A percentile compares a stretch with the other conserved stretches of the same genome.
Conservation (phyloP, 2,329 filamentous ascomycete genomes). For the Botrytis byssoidea region DNA sequence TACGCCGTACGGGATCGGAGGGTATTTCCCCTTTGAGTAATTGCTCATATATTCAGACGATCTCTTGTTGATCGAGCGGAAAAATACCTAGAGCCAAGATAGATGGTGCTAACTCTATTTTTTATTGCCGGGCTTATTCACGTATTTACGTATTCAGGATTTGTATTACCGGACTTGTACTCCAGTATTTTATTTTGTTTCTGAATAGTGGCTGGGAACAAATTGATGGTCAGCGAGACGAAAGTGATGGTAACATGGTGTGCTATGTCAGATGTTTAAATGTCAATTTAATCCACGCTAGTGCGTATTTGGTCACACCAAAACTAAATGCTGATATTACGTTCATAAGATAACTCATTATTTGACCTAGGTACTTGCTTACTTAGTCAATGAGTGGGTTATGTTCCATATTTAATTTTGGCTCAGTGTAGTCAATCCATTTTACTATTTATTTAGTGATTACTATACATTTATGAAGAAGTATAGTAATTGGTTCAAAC, state of each 20-base stretch:
- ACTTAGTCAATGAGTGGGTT: background rate
- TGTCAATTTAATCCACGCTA: background rate
- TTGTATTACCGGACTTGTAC: conserved; percentile 6
- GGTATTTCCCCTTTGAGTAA: background rate
- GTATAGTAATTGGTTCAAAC: background rate
- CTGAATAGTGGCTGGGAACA: background rate
- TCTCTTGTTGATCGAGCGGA: background rate
- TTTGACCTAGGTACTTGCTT: background rate
- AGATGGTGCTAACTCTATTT: background rate
- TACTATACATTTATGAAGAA: background rate
- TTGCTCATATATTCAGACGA: background rate
- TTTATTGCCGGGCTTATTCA: background rate
- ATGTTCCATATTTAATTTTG: background rate
- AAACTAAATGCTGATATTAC: background rate
- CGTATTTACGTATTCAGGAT: background rate
- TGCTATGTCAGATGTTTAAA: background rate
- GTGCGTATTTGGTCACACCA: background rate
- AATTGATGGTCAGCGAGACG: background rate
- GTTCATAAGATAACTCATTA: background rate
- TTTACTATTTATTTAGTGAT: background rate
- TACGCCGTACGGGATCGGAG: conserved; percentile 1
- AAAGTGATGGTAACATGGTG: background rate
- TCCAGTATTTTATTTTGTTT: background rate
- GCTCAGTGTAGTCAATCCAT: background rate
- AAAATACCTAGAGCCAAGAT: background rate